These are phyloP conservation scores for Chytriomyces confervae DNA, from an alignment of 192 early-diverging fungal genomes.

Conservation along the genomic window DNA sequence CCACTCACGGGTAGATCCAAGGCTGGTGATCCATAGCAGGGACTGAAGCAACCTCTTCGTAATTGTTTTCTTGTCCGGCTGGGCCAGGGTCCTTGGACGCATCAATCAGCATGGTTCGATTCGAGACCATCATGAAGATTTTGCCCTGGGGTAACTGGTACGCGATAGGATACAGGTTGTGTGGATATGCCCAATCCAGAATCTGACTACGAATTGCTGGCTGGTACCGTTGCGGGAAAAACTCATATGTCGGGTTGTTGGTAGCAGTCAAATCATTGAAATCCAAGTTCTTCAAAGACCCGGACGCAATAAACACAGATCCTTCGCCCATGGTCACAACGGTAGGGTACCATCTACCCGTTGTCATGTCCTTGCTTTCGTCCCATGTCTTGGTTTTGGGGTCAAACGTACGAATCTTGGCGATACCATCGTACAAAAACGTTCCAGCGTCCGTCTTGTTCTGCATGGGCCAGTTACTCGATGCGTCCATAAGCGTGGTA, in stretches of 20 bases:
- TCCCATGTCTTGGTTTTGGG: constrained; percentile 26
- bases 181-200: constrained; percentile 25
- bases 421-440: constrained; percentile 33
- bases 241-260: constrained; percentile 55
- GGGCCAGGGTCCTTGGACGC: constrained; percentile 2
- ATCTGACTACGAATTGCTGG: neutral
- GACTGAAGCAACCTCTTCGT: neutral
- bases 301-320: constrained; percentile 31
- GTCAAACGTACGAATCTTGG: constrained; percentile 23
- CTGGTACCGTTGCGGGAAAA: constrained; percentile 29
- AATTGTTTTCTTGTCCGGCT: neutral
- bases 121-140: constrained; percentile 48
- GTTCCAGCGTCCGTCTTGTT: neutral
- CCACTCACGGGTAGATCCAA: constrained; percentile 37
- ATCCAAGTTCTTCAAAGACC: constrained; percentile 36
- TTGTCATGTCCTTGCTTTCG: constrained; percentile 32
- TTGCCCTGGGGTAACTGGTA: constrained; percentile 45
- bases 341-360: constrained; percentile 27
- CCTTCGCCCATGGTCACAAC: constrained; percentile 25
- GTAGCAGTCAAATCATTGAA: constrained; percentile 28
- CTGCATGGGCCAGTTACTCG: neutral
- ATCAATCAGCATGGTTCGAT: constrained; percentile 36
- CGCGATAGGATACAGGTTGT: constrained; percentile 31
- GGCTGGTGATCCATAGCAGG: constrained; percentile 27
- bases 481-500: neutral